Evolutionary conservation across 495 filamentous ascomycete genomes (phyloP).

Genomic region (Aspergillus steynii): DNA sequence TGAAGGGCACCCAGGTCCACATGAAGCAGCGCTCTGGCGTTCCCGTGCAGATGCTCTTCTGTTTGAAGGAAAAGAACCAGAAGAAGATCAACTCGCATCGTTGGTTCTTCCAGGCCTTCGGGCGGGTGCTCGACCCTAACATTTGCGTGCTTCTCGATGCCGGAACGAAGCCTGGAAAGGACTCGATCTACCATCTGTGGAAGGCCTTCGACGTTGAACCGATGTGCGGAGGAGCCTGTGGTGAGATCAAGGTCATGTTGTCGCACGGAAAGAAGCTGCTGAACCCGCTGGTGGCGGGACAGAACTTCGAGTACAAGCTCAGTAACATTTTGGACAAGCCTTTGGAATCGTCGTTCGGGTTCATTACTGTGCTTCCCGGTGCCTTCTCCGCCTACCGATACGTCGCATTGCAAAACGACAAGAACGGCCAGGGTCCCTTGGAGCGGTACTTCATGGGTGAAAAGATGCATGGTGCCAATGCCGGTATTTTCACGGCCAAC

Average conservation of each 20-base stretch:
- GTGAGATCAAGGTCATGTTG: constrained; percentile 99
- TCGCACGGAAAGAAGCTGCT: constrained; percentile 86
- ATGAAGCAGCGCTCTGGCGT: constrained; percentile 72
- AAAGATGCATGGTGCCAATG: constrained; percentile 93
- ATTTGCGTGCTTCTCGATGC: constrained; percentile 97
- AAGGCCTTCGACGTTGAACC: constrained; percentile 98
- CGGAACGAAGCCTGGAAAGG: constrained; percentile 88
- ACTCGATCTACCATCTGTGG: constrained; percentile 96
- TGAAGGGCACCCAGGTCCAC: constrained; percentile 85
- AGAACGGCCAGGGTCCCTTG: constrained; percentile 85
- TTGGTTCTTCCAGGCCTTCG: constrained; percentile 99
- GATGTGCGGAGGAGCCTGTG: constrained; percentile 95
- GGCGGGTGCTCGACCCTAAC: constrained; percentile 87
- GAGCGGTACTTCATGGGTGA: constrained; percentile 98
- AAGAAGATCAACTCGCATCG: constrained; percentile 99
- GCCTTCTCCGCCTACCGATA: constrained; percentile 98
- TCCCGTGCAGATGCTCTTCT: constrained; percentile 97
- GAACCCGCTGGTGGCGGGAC: constrained; percentile 92
- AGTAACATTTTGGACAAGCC: constrained; percentile 99
- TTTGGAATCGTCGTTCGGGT: constrained; percentile 95
- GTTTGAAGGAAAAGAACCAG: constrained; percentile 98
- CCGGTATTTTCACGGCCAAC: constrained; percentile 97
- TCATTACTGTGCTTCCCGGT: constrained; percentile 94
- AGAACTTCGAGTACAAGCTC: constrained; percentile 99
- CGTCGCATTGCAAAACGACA: constrained; percentile 93